Evolutionary conservation across 1,284 basidiomycete genomes (phyloP), one percentile per base, ranked within the genome.

Genomic region (Pseudozyma hubeiensis): DNA sequence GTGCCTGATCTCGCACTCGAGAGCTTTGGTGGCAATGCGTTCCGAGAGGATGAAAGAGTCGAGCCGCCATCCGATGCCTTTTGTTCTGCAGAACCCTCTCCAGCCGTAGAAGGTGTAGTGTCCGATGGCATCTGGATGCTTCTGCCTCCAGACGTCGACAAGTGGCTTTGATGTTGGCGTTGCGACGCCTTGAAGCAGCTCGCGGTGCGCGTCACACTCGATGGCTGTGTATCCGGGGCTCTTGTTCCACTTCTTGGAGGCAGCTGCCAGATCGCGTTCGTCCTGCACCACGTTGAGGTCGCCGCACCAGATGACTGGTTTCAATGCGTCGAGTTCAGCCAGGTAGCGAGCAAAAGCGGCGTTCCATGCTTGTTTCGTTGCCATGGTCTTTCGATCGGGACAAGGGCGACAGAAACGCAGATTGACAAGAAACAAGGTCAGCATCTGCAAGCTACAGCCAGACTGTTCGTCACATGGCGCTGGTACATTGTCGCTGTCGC

Each of bases 261-360:
- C 85, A 44, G 81, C 78, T 1, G 84, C 76, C 33, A 86, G 75
- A 69, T 86, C 85, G 37, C 79, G 62, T 30, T 77, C 63, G 52
- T 74, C 76, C 19, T 71, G 91, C 1, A 93, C 92, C 34, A 93
- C 92, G 75, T 95, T 95, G 68, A 94, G 81, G 84, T 95, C 93
- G 30, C 93, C 93, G n/a, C 88, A 87, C 93, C 93, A 95, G 62
- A 95, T 91, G 10, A 94, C 90, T 4, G 92, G 90, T 78, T 94
- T 94, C 77, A 88, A 88, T 63, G 86, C 87, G 84, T 93, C 91
- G 11, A 93, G 86, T 19, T 89, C 87, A 4, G 89, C 88, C 16
- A 94, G 87, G 79, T 94, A 91, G 1, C 85, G 74, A 53, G 91
- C 89, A 77, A 83, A 69, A 3, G 75, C 69, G 17, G 60, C 57